Evolutionary conservation across 306 rosid species (phyloP).

Genomic region (Trichosanthes truncata): DNA sequence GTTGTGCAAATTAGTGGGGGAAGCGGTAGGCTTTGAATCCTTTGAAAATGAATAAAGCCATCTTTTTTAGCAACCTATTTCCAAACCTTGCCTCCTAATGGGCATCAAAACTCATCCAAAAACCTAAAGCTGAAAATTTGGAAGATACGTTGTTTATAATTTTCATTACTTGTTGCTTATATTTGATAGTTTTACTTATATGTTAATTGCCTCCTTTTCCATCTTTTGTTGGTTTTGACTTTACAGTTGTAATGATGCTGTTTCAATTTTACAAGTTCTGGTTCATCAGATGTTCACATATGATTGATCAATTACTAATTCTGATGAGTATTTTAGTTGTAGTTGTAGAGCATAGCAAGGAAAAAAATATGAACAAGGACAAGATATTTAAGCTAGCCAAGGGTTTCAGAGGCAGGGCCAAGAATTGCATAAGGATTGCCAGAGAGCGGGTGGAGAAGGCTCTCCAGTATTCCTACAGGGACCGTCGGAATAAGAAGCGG

Average conservation of each 20-base stretch:
- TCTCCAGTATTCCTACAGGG: conserved; percentile 91
- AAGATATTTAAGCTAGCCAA: conserved; percentile 83
- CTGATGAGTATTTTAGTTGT: neutral
- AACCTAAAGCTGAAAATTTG: neutral
- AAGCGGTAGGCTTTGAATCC: neutral
- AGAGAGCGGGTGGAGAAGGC: conserved; percentile 99
- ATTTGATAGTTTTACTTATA: neutral
- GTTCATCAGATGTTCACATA: neutral
- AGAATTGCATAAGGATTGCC: conserved; percentile 90
- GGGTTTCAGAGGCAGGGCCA: conserved; percentile 97
- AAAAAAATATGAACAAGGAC: conserved; percentile 56
- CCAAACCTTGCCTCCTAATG: neutral
- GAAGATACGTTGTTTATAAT: neutral
- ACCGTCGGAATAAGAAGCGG: conserved; percentile 91
- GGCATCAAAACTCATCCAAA: neutral
- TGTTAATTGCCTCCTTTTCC: neutral
- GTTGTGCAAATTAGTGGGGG: neutral
- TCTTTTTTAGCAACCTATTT: neutral
- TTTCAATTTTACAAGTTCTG: neutral
- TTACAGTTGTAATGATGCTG: neutral
- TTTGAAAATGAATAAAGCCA: neutral
- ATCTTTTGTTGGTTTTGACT: neutral
- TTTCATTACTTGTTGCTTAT: neutral
- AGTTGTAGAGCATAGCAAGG: conserved; percentile 13
- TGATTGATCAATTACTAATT: neutral